Evolutionary conservation across 2,329 filamentous ascomycete species (phyloP).

Genomic region (Coniochaeta sp.): DNA sequence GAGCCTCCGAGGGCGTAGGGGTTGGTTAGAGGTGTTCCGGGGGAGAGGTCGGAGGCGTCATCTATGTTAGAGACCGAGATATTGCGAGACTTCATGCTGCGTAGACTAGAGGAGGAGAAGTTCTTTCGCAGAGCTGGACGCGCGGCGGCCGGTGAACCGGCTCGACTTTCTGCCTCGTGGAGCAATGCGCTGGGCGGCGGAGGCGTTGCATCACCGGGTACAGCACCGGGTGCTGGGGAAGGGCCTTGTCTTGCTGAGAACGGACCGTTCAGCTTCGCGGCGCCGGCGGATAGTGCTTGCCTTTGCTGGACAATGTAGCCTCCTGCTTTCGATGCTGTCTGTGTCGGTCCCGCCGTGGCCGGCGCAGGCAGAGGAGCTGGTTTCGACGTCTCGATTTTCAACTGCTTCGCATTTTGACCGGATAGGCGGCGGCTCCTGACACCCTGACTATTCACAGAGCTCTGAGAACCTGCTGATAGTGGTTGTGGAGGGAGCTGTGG

Average conservation of each 20-base stretch:
- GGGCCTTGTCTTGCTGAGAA: slow-evolving; percentile 25
- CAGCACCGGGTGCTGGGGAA: slow-evolving; percentile 24
- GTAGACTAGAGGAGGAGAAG: slow-evolving; percentile 63
- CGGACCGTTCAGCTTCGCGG: slow-evolving; percentile 20
- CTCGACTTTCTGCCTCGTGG: slow-evolving; percentile 30
- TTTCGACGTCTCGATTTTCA: slow-evolving; percentile 76
- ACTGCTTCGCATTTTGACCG: slow-evolving; percentile 69
- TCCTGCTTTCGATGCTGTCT: slow-evolving; percentile 21
- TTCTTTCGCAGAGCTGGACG: slow-evolving; percentile 55
- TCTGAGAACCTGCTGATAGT: slow-evolving; percentile 21
- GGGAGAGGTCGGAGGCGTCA: slow-evolving; percentile 59
- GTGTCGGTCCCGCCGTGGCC: slow-evolving; percentile 13
- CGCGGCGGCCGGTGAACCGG: slow-evolving; percentile 45
- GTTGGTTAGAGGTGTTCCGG: slow-evolving; percentile 66
- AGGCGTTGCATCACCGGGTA: slow-evolving; percentile 22
- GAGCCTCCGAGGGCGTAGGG: slow-evolving; percentile 44
- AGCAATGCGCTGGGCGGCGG: slow-evolving; percentile 21
- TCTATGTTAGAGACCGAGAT: slow-evolving; percentile 59
- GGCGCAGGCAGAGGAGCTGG: slow-evolving; percentile 18
- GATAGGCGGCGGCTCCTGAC: slow-evolving; percentile 75
- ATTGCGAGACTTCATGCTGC: slow-evolving; percentile 67
- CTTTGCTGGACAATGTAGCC: slow-evolving; percentile 34
- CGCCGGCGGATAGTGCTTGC: slow-evolving; percentile 30
- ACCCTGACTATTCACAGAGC: slow-evolving; percentile 26
- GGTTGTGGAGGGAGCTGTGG: slow-evolving; percentile 35